These are phyloP conservation scores for Esteya vermicola DNA, from an alignment of 2,329 filamentous ascomycete genomes.

Conservation along the genomic window DNA sequence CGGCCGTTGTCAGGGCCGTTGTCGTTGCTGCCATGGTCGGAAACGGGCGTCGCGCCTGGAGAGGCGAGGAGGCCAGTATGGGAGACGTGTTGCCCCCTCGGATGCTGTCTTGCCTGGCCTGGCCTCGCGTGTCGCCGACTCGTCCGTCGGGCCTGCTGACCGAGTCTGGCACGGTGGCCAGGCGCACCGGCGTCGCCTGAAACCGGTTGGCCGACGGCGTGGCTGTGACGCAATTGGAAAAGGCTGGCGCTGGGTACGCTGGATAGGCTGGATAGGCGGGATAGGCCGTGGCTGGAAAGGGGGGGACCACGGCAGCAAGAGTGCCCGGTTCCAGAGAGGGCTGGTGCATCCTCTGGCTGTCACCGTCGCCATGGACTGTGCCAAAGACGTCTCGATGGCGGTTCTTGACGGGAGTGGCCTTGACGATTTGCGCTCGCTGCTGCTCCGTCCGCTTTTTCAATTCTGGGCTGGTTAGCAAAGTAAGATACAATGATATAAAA, in stretches of 20 bases:
- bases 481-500: too few relatives aligned
- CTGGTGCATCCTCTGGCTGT: constrained; percentile 12
- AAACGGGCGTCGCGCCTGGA: too few relatives aligned
- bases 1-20: background rate
- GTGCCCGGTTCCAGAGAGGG: background rate
- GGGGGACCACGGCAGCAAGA: background rate
- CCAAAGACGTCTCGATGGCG: constrained; percentile 37
- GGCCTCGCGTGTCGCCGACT: background rate
- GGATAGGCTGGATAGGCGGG: too few relatives aligned
- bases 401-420: constrained; percentile 41
- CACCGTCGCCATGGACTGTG: background rate
- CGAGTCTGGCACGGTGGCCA: background rate
- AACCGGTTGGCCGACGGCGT: constrained; percentile 11
- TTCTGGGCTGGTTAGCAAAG: too few relatives aligned
- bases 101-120: too few relatives aligned
- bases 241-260: too few relatives aligned
- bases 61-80: too few relatives aligned
- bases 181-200: constrained; percentile 12
- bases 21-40: background rate
- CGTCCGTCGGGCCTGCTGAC: background rate
- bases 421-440: too few relatives aligned
- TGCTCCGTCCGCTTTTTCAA: too few relatives aligned
- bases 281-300: background rate
- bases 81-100: too few relatives aligned
- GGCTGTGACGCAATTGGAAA: constrained; percentile 7